phyloP scores from a whole-genome alignment of 2,329 filamentous ascomycete species.

The Gyromitra esculenta region DNA sequence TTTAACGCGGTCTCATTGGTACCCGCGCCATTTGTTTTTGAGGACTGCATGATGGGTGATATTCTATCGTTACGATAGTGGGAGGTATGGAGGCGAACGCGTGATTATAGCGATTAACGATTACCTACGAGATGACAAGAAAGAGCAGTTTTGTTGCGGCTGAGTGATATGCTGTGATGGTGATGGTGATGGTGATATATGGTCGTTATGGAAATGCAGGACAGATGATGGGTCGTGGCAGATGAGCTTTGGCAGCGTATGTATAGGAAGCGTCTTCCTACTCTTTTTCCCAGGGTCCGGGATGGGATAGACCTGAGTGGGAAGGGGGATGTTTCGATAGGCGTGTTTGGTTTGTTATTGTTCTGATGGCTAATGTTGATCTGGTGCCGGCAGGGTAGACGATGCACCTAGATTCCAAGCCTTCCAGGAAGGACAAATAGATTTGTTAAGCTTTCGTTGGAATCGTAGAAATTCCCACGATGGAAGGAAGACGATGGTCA shows the following conservation, averaged over 20 bases:
- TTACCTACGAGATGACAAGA: constrained; percentile 29
- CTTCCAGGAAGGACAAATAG: not conserved
- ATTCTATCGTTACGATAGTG: constrained; percentile 13
- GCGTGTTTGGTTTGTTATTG: constrained; percentile 6
- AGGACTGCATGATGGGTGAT: constrained; percentile 36
- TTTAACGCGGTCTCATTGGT: constrained; percentile 16
- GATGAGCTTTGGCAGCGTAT: not conserved
- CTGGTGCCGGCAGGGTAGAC: constrained; percentile 11
- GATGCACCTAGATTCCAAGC: not conserved
- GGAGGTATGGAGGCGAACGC: not conserved
- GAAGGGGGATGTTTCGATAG: not conserved
- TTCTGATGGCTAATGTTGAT: constrained; percentile 9
- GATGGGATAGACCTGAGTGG: constrained; percentile 18
- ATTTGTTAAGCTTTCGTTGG: constrained; percentile 38
- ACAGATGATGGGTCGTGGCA: constrained; percentile 10
- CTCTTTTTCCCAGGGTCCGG: constrained; percentile 1
- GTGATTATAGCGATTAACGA: constrained; percentile 27
- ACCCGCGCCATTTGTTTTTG: constrained; percentile 19
- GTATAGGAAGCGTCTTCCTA: not conserved
- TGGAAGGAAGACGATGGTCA: constrained; percentile 11
- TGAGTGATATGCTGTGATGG: constrained; percentile 29
- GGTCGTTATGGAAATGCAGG: constrained; percentile 43
- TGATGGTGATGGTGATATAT: constrained; percentile 23
- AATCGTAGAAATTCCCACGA: constrained; percentile 24
- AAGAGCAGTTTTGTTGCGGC: constrained; percentile 11